Conservation (phyloP, 2,329 filamentous ascomycete genomes). For the Nemania serpens region DNA sequence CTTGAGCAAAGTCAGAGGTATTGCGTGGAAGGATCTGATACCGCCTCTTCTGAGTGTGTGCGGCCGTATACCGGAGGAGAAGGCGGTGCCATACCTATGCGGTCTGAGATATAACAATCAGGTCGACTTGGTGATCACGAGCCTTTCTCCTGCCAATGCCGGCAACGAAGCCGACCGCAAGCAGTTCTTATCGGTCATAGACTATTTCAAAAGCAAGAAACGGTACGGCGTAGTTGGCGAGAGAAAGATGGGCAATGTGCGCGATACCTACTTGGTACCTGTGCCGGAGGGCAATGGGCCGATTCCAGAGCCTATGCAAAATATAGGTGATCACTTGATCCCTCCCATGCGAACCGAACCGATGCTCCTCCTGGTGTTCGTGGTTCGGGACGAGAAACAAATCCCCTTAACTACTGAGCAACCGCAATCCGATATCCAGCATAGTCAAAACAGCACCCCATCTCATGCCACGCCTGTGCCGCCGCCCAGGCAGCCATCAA, state of each 20-base stretch:
- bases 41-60: conserved; percentile 72
- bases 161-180: conserved; percentile 63
- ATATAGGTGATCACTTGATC: conserved; percentile 83
- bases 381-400: conserved; percentile 69
- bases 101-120: conserved; percentile 79
- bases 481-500: conserved; percentile 52
- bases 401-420: conserved; percentile 41
- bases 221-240: conserved; percentile 88
- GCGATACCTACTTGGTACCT: conserved; percentile 90
- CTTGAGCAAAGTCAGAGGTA: conserved; percentile 57
- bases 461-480: conserved; percentile 37
- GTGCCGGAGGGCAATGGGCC: conserved; percentile 72
- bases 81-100: conserved; percentile 89
- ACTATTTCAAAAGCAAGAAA: conserved; percentile 82
- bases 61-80: conserved; percentile 79
- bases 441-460: conserved; percentile 39
- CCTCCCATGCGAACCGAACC: conserved; percentile 73
- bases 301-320: conserved; percentile 84
- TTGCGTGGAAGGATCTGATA: conserved; percentile 75
- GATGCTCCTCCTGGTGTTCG: conserved; percentile 81
- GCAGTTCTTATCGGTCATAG: conserved; percentile 76
- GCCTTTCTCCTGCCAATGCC: conserved; percentile 61
- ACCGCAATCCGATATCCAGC: conserved; percentile 30
- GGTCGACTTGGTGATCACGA: conserved; percentile 83
- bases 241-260: conserved; percentile 73